Percentiles rank a stretch among this genome's conserved stretches.
Evolutionary conservation across 2,329 filamentous ascomycete species (phyloP).

Genomic region (Xylariaceae sp.): DNA sequence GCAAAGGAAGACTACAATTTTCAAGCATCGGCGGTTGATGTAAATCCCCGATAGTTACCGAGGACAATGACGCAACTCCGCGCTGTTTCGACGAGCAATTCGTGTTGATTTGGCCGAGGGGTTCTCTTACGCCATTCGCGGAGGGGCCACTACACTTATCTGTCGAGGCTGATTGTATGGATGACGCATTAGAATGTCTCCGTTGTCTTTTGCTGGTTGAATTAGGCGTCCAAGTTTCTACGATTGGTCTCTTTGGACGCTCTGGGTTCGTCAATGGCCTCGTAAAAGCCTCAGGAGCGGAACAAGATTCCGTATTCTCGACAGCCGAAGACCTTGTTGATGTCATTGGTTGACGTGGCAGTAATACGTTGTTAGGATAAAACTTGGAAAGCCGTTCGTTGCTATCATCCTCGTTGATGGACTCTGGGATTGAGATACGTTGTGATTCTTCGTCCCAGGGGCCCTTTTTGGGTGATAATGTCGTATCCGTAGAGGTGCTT

Average conservation of each 20-base stretch:
- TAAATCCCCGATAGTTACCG: background rate
- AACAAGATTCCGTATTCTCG: background rate
- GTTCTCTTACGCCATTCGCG: slow-evolving; percentile 4
- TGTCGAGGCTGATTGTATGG: background rate
- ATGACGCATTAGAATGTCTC: slow-evolving; percentile 4
- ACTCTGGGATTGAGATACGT: background rate
- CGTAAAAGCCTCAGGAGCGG: background rate
- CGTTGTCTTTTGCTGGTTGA: slow-evolving; percentile 15
- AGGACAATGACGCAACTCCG: background rate
- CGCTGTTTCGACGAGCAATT: slow-evolving; percentile 11
- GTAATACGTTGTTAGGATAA: background rate
- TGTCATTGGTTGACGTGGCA: background rate
- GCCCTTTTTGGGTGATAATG: slow-evolving; percentile 19
- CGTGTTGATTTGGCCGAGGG: slow-evolving; percentile 21
- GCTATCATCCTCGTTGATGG: background rate
- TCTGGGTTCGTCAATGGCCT: background rate
- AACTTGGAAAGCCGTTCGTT: background rate
- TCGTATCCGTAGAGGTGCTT: slow-evolving; percentile 40
- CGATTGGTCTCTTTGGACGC: slow-evolving; percentile 7
- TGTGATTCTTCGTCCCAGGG: background rate
- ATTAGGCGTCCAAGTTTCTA: background rate
- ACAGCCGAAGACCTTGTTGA: slow-evolving; percentile 13
- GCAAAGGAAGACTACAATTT: background rate
- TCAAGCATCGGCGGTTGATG: background rate
- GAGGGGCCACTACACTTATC: background rate